Evolutionary conservation across 2,329 filamentous ascomycete species (phyloP).

Genomic region (Tricladium varicosporioides): DNA sequence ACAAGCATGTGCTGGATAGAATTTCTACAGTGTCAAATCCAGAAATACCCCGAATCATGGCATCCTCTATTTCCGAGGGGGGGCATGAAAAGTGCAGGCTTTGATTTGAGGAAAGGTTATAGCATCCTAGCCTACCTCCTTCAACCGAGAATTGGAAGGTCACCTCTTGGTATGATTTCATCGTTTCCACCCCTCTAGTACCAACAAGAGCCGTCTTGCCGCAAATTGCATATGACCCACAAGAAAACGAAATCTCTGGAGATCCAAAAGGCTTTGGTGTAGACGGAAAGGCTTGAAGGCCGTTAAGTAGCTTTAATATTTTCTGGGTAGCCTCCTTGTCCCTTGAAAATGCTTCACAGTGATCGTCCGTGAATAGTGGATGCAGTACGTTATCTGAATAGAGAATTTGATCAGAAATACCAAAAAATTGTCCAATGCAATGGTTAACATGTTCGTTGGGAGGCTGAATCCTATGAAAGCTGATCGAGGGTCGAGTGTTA

Average conservation of each 20-base stretch:
- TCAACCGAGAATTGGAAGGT: neutral
- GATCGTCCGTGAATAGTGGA: neutral
- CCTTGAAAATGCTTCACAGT: neutral
- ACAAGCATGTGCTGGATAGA: neutral
- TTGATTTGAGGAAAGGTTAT: neutral
- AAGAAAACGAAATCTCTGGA: neutral
- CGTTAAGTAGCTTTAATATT: neutral
- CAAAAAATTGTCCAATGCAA: neutral
- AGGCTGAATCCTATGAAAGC: neutral
- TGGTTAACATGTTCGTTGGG: neutral
- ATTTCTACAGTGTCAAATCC: neutral
- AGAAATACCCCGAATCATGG: neutral
- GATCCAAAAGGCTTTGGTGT: neutral
- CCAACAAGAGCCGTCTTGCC: neutral
- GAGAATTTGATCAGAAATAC: neutral
- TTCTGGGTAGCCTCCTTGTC: neutral
- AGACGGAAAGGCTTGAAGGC: neutral
- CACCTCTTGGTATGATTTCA: neutral
- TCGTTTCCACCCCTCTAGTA: neutral
- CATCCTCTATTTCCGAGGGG: neutral
- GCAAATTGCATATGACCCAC: neutral
- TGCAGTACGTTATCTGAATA: neutral
- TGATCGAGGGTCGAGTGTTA: neutral
- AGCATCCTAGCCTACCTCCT: neutral
- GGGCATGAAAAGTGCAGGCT: neutral